Evolutionary conservation across 805 yeast species (phyloP), one percentile per base, ranked within the genome.

Genomic region (Blastobotrys americana): DNA sequence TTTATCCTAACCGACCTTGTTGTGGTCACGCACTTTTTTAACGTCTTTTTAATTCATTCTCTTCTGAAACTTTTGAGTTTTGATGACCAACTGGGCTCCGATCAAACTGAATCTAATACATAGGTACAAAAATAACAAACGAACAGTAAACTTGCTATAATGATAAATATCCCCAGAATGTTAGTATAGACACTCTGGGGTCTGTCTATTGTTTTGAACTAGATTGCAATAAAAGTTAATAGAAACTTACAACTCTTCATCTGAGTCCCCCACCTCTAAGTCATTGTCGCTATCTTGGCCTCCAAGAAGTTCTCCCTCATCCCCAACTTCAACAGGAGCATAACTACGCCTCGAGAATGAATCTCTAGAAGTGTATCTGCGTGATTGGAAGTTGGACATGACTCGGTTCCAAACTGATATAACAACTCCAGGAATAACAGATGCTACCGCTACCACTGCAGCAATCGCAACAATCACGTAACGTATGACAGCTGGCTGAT

Each of bases 271-370:
- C 31, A 25, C 31, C 13, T 25, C 31, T 25, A 25, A 25, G 31
- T 52, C 54, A 20, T 45, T 41, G 15, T 44, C 51, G n/a, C n/a
- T n/a, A 25, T 58, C 63, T 4, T 56, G 56, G n/a, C 56, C 56
- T 2, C 58, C 53, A 38, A 58, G 47, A 22, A 63, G 50, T 46
- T 59, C 65, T 19, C 58, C 65, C 36, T 58, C 59, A 39, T 56
- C 64, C 49, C 61, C 58, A 37, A 60, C 58, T 16, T 57, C 59
- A 37, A 62, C 64, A 39, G 62, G 60, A 0, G 55, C 53, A 34
- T 60, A 51, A 10, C 43, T 36, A 22, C 48, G 46, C 39, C 21
- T 20, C 51, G 50, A 36, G 42, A 50, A 51, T 18, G 61, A 54
- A 18, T 51, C 37, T n/a, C 52, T 44, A 6, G 54, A 57, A 35